Conservation (phyloP, 1,284 basidiomycete genomes). For the Fistulina hepatica region DNA sequence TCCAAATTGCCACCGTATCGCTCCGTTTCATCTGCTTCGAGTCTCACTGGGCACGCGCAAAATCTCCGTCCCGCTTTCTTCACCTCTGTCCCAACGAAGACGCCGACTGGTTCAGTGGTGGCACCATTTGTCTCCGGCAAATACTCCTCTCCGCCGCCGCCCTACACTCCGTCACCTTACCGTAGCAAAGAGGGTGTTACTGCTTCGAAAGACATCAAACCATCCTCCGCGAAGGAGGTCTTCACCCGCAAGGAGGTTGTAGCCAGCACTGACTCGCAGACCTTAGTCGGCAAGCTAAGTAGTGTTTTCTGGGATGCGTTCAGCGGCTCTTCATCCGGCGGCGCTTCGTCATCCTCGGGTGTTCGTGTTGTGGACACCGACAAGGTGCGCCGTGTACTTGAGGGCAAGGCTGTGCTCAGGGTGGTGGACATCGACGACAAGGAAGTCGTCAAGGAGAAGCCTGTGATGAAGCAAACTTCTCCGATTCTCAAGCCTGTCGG, state of each 20-base stretch:
- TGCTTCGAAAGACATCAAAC: not conserved
- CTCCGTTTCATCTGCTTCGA: constrained; percentile 13
- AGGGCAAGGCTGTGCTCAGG: constrained; percentile 62
- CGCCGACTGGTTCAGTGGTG: not conserved
- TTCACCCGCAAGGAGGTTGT: constrained; percentile 32
- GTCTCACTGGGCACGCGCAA: constrained; percentile 38
- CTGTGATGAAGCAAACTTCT: constrained; percentile 2
- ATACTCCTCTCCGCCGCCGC: constrained; percentile 14
- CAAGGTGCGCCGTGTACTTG: constrained; percentile 65
- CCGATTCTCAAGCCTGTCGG: not conserved
- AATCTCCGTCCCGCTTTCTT: constrained; percentile 50
- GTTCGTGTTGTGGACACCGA: constrained; percentile 44
- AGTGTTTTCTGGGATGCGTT: constrained; percentile 76
- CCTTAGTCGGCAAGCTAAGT: constrained; percentile 53
- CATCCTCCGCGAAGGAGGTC: constrained; percentile 14
- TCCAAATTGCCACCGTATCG: constrained; percentile 6
- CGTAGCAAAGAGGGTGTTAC: constrained; percentile 9
- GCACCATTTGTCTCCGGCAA: constrained; percentile 6
- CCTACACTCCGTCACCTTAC: constrained; percentile 13
- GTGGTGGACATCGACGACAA: constrained; percentile 57
- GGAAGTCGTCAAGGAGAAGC: constrained; percentile 8
- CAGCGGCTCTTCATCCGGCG: constrained; percentile 30
- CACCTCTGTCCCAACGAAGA: constrained; percentile 15
- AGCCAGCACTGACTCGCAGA: constrained; percentile 57
- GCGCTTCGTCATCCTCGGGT: constrained; percentile 17